phyloP scores from a whole-genome alignment of 148 eudicot species.

The Spergularia marina region DNA sequence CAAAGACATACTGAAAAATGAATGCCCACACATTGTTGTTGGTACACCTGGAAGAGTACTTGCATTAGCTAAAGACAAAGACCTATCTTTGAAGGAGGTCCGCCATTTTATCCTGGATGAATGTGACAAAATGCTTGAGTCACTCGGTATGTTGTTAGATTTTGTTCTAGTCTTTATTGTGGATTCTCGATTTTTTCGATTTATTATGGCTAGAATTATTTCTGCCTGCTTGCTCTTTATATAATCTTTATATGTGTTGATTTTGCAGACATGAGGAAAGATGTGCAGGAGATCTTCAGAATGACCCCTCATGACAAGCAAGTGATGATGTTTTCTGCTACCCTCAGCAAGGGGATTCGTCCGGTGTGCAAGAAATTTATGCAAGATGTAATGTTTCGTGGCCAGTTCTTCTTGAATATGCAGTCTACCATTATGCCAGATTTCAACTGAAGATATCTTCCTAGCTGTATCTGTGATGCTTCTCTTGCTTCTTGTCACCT shows the following conservation, averaged over 20 bases:
- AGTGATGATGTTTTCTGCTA: conserved; percentile 99
- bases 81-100: conserved; percentile 58
- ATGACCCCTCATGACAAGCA: conserved; percentile 99
- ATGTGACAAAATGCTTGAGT: conserved; percentile 83
- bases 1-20: conserved; percentile 69
- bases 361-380: conserved; percentile 98
- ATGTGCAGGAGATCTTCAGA: conserved; percentile 95
- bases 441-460: conserved; percentile 42
- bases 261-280: conserved; percentile 88
- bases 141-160: conserved; percentile 44
- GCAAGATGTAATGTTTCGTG: conserved; percentile 92
- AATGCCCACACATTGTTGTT: conserved; percentile 79
- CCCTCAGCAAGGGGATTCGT: conserved; percentile 95
- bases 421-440: conserved; percentile 47
- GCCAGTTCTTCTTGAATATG: conserved; percentile 72
- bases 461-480: conserved; percentile 21
- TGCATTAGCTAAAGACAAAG: conserved; percentile 68
- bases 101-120: conserved; percentile 77
- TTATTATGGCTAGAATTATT: not conserved
- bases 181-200: not conserved
- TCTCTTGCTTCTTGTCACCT: conserved; percentile 21
- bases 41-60: conserved; percentile 77
- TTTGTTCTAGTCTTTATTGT: not conserved
- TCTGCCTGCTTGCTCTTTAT: not conserved
- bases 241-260: not conserved